Percentiles rank a stretch among this genome's conserved stretches.
Evolutionary conservation across 306 rosid genomes (phyloP).

Genomic region (Dalbergia cultrata): DNA sequence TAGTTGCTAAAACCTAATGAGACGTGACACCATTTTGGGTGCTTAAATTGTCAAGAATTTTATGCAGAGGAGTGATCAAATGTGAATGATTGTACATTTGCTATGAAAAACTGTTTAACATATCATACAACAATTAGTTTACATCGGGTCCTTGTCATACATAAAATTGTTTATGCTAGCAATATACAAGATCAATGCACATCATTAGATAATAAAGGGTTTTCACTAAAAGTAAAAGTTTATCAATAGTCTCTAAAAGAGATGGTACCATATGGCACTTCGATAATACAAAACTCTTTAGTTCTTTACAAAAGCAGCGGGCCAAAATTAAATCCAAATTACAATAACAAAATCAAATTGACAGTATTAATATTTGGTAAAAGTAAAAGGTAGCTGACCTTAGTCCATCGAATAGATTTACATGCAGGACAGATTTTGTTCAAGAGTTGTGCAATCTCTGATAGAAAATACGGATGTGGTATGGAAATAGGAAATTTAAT

Average conservation of each 20-base stretch:
- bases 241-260: not conserved
- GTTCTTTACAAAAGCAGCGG: not conserved
- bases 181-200: constrained; percentile 15
- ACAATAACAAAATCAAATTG: not conserved
- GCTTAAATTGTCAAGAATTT: not conserved
- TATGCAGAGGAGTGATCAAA: not conserved
- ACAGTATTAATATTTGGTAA: constrained; percentile 24
- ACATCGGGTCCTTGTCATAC: not conserved
- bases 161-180: not conserved
- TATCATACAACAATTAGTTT: constrained; percentile 8
- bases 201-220: not conserved
- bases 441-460: constrained; percentile 81
- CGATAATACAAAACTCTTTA: constrained; percentile 18
- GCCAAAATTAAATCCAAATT: constrained; percentile 4
- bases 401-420: constrained; percentile 67
- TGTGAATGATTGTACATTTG: not conserved
- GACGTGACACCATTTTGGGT: not conserved
- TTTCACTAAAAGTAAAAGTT: not conserved
- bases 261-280: not conserved
- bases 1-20: constrained; percentile 27
- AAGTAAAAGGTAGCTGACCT: constrained; percentile 73
- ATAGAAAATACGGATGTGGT: constrained; percentile 80
- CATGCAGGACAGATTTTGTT: constrained; percentile 89
- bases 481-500: constrained; percentile 73
- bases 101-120: not conserved